phyloP scores from a whole-genome alignment of 139 green algal genomes.

The Chlamydomonas schloesseri region DNA sequence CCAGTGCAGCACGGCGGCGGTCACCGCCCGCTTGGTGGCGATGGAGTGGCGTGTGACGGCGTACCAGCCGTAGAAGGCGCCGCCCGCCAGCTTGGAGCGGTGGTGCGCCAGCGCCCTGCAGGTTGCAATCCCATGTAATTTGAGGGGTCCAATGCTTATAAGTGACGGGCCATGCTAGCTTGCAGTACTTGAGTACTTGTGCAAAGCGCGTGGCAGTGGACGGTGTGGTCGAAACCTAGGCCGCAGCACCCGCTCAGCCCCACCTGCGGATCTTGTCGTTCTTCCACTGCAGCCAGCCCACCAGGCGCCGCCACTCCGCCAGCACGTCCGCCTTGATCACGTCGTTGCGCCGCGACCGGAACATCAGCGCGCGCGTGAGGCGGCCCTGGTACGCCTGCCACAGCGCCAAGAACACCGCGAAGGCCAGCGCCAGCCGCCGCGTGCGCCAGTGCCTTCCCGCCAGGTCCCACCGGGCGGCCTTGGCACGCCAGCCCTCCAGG shows the following conservation, averaged over 20 bases:
- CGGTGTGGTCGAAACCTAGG: too few relatives aligned
- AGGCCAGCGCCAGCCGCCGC: constrained; percentile 15
- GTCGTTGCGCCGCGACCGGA: background rate
- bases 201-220: too few relatives aligned
- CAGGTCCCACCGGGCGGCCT: background rate
- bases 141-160: too few relatives aligned
- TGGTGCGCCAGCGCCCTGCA: constrained; percentile 9
- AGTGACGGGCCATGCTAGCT: too few relatives aligned
- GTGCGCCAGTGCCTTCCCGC: constrained; percentile 43
- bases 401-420: constrained; percentile 13
- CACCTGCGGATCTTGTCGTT: constrained; percentile 22
- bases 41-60: background rate
- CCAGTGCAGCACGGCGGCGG: constrained; percentile 43
- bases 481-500: background rate
- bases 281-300: constrained; percentile 30
- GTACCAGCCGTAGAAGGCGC: constrained; percentile 32
- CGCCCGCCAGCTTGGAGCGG: background rate
- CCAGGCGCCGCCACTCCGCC: constrained; percentile 22
- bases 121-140: too few relatives aligned
- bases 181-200: too few relatives aligned
- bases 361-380: constrained; percentile 27
- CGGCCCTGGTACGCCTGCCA: constrained; percentile 34
- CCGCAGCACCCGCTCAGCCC: background rate
- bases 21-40: background rate
- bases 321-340: constrained; percentile 10